phyloP scores from a whole-genome alignment of 2,329 filamentous ascomycete genomes.

The Beauveria sp. region DNA sequence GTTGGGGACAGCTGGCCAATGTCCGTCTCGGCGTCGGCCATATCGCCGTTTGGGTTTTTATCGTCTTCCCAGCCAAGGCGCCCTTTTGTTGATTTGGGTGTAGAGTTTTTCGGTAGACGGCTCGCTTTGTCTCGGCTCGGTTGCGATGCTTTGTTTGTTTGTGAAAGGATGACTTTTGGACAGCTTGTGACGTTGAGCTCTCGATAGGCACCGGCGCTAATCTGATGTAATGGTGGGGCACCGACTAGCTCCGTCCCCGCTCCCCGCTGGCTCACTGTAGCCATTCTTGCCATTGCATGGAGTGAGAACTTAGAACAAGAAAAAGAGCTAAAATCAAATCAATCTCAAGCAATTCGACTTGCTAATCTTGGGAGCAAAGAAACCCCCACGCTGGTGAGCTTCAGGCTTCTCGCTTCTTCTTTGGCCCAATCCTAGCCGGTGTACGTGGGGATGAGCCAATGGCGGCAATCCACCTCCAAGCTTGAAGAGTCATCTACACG shows the following conservation, averaged over 20 bases:
- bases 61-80: neutral
- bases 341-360: too few relatives aligned
- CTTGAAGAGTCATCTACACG: neutral
- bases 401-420: too few relatives aligned
- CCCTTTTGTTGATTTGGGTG: neutral
- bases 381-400: too few relatives aligned
- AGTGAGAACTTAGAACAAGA: too few relatives aligned
- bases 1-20: constrained; percentile 63
- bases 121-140: neutral
- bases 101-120: too few relatives aligned
- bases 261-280: neutral
- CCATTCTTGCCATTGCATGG: too few relatives aligned
- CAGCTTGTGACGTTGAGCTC: neutral
- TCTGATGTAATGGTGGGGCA: constrained; percentile 7
- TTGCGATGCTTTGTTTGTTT: neutral
- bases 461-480: neutral
- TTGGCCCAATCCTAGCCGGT: too few relatives aligned
- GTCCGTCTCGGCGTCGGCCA: constrained; percentile 37
- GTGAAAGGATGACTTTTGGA: neutral
- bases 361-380: too few relatives aligned
- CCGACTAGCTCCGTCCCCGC: neutral
- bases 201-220: neutral
- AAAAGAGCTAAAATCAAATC: neutral
- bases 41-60: constrained; percentile 12
- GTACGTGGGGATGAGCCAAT: too few relatives aligned